phyloP scores from a whole-genome alignment of 345 rosid species.

The Cardiospermum halicacabum region DNA sequence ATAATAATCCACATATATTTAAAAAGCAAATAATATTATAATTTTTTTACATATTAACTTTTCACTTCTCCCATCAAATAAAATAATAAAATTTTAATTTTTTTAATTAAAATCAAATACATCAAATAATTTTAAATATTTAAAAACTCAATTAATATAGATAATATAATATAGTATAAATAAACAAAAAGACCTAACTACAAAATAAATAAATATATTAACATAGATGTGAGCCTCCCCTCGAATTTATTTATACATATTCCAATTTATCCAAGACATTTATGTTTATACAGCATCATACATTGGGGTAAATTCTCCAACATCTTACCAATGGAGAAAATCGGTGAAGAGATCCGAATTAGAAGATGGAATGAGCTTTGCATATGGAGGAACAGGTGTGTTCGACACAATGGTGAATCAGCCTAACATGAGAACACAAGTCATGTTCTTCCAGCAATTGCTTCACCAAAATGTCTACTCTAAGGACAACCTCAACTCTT shows the following conservation, averaged over 20 bases:
- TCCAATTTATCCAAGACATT: not conserved
- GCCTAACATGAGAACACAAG: conserved; percentile 48
- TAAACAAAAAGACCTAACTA: no score
- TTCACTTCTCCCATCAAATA: no score
- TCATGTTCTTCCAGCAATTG: conserved; percentile 27
- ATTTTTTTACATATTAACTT: no score
- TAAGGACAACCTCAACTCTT: conserved; percentile 27
- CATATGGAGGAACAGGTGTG: conserved; percentile 50
- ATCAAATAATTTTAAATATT: no score
- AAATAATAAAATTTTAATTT: no score
- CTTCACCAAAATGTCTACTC: conserved; percentile 22
- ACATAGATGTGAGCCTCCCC: conserved; percentile 26
- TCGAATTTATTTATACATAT: not conserved
- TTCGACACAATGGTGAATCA: conserved; percentile 30
- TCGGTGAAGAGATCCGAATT: conserved; percentile 6
- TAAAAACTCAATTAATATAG: no score
- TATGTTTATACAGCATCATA: conserved; percentile 32
- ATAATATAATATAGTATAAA: no score
- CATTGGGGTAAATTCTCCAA: conserved; percentile 29
- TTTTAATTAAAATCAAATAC: no score
- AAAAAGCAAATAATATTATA: no score
- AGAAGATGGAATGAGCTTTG: conserved; percentile 40
- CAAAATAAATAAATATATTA: no score
- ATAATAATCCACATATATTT: no score
- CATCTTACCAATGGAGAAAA: conserved; percentile 22